These are phyloP conservation scores for Termitomyces sp. DNA, from an alignment of 768 basidiomycete species.

Conservation along the genomic window DNA sequence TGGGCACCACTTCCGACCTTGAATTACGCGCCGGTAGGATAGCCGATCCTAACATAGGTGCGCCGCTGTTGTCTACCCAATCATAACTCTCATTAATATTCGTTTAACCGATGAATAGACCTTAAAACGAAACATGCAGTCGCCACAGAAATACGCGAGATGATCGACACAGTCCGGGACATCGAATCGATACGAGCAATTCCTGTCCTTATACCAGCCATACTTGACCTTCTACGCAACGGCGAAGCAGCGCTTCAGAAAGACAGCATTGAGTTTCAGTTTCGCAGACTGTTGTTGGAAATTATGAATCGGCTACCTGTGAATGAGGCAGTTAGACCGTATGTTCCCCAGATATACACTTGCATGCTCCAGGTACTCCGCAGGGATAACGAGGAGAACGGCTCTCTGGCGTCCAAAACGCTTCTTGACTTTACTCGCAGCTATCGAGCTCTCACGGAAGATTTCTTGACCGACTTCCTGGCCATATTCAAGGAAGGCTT, in stretches of 20 bases:
- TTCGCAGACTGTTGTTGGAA: slow-evolving; percentile 83
- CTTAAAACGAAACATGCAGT: slow-evolving; percentile 62
- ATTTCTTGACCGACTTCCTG: slow-evolving; percentile 73
- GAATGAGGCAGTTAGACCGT: slow-evolving; percentile 69
- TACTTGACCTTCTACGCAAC: slow-evolving; percentile 66
- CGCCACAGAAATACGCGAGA: slow-evolving; percentile 77
- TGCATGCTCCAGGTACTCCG: slow-evolving; percentile 83
- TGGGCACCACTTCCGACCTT: slow-evolving; percentile 46
- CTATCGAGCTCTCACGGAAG: slow-evolving; percentile 67
- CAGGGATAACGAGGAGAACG: slow-evolving; percentile 95
- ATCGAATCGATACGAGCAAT: slow-evolving; percentile 65
- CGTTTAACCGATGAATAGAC: slow-evolving; percentile 34
- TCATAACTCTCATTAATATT: neutral
- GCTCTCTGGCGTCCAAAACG: slow-evolving; percentile 82
- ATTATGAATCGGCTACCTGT: slow-evolving; percentile 85
- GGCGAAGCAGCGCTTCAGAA: slow-evolving; percentile 64
- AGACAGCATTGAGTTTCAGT: slow-evolving; percentile 68
- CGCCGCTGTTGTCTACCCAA: slow-evolving; percentile 8
- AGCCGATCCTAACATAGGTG: slow-evolving; percentile 71
- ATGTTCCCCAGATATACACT: slow-evolving; percentile 60
- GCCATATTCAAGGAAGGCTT: slow-evolving; percentile 76
- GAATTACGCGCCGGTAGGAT: slow-evolving; percentile 69
- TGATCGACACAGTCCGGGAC: slow-evolving; percentile 75
- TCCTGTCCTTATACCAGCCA: slow-evolving; percentile 65
- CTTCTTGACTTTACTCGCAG: slow-evolving; percentile 84